Percentiles rank a stretch among this genome's conserved stretches.
These are phyloP conservation scores for Colletotrichum sp. DNA, from an alignment of 2,329 filamentous ascomycete species.

Conservation along the genomic window DNA sequence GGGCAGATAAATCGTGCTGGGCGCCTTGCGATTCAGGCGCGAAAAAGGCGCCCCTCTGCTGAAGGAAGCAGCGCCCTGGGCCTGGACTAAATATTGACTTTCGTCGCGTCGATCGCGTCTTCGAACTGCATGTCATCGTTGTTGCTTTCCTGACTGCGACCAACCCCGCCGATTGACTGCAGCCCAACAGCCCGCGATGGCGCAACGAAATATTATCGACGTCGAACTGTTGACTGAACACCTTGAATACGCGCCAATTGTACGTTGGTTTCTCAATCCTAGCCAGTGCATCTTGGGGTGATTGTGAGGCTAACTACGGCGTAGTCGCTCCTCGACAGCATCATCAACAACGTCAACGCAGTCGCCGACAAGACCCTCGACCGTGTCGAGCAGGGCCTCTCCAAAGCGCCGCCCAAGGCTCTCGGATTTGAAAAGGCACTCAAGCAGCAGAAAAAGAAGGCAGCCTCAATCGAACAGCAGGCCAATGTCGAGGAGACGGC, in stretches of 20 bases:
- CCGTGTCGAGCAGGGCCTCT: conserved; percentile 83
- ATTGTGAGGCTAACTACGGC: conserved; percentile 10
- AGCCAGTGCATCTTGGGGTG: background rate
- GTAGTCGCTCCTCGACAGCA: conserved; percentile 93
- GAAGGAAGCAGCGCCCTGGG: background rate
- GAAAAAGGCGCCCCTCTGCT: background rate
- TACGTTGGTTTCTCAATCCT: conserved; percentile 49
- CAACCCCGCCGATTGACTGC: background rate
- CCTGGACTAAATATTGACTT: conserved; percentile 18
- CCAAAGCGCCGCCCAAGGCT: conserved; percentile 72
- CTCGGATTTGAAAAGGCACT: conserved; percentile 72
- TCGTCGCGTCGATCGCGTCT: conserved; percentile 21
- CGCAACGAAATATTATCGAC: conserved; percentile 46
- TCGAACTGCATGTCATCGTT: background rate
- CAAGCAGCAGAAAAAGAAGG: conserved; percentile 32
- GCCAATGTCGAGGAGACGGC: conserved; percentile 43
- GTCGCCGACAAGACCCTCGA: conserved; percentile 89
- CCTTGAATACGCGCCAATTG: conserved; percentile 91
- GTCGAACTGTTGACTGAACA: conserved; percentile 89
- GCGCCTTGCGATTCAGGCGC: conserved; percentile 20
- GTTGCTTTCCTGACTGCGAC: background rate
- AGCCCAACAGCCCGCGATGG: background rate
- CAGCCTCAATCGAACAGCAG: conserved; percentile 36
- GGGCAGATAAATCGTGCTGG: background rate
- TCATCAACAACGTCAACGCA: conserved; percentile 96